Evolutionary conservation across 495 filamentous ascomycete species (phyloP).

Genomic region (Penicillium macrosclerotiorum): DNA sequence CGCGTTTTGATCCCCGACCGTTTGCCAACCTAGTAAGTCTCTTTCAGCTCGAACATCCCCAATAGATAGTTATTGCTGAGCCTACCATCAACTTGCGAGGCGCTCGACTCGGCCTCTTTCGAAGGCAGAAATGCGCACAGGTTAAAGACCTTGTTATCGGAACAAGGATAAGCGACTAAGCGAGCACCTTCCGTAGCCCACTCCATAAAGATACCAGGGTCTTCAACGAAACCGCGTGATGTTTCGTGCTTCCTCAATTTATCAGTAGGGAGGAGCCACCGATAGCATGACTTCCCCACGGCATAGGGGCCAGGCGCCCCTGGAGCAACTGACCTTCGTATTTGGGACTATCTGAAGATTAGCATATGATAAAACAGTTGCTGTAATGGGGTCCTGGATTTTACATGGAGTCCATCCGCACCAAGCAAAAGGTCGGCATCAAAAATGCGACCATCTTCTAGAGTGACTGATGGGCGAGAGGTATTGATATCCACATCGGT

Average conservation of each 20-base stretch:
- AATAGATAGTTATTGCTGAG: too few species aligned
- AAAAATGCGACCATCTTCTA: conserved; percentile 47
- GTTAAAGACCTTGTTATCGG: conserved; percentile 25
- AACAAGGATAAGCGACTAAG: conserved; percentile 31
- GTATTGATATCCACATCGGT: conserved; percentile 43
- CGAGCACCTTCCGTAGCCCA: conserved; percentile 26
- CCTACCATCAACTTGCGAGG: too few species aligned
- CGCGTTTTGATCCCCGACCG: conserved; percentile 34
- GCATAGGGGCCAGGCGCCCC: conserved; percentile 14
- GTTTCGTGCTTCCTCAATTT: conserved; percentile 11
- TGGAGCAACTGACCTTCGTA: conserved; percentile 21
- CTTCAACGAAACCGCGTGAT: conserved; percentile 13
- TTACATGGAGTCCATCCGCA: conserved; percentile 53
- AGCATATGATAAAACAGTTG: too few species aligned
- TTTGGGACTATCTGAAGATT: conserved; percentile 29
- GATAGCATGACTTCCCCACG: conserved; percentile 27
- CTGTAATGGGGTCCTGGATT: too few species aligned
- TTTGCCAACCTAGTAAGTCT: conserved; percentile 39
- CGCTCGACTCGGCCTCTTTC: too few species aligned
- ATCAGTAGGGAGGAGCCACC: conserved; percentile 24
- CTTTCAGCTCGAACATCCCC: too few species aligned
- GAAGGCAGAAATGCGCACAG: conserved; percentile 28
- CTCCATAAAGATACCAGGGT: conserved; percentile 26
- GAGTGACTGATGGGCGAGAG: conserved; percentile 36
- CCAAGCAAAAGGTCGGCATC: conserved; percentile 58